Conservation (phyloP, 2,329 filamentous ascomycete species). For the Salinomyces thailandicus region DNA sequence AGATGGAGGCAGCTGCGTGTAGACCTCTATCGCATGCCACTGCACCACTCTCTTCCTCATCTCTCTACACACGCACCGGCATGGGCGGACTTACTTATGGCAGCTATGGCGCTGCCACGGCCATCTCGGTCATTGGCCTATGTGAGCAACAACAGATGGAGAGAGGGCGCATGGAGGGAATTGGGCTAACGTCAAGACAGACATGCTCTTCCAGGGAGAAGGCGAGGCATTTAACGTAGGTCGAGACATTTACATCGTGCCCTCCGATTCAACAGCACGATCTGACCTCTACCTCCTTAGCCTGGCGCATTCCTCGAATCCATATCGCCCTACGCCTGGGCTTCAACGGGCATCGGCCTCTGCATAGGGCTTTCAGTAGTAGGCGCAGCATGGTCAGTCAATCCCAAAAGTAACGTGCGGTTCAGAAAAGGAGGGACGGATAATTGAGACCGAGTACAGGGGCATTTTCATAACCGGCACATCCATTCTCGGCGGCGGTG, state of each 20-base stretch:
- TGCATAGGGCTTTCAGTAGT: slow-evolving; percentile 96
- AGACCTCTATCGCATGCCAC: too few relatives aligned
- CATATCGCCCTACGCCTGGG: slow-evolving; percentile 91
- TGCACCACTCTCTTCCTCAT: too few relatives aligned
- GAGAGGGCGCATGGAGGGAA: slow-evolving; percentile 1
- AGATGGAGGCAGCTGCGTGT: too few relatives aligned
- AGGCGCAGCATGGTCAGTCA: slow-evolving; percentile 77
- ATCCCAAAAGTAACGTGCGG: background rate
- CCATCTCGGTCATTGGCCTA: slow-evolving; percentile 28
- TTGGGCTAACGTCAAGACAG: slow-evolving; percentile 43
- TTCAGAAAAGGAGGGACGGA: background rate
- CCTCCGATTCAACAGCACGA: background rate
- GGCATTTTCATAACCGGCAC: slow-evolving; percentile 98
- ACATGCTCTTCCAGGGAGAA: slow-evolving; percentile 96
- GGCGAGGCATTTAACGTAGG: slow-evolving; percentile 91
- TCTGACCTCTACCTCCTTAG: slow-evolving; percentile 33
- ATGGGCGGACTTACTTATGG: slow-evolving; percentile 28
- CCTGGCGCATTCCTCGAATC: slow-evolving; percentile 89
- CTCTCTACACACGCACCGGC: too few relatives aligned
- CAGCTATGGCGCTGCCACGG: slow-evolving; percentile 25
- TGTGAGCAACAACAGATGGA: slow-evolving; percentile 19
- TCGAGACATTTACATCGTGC: background rate
- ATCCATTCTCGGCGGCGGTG: slow-evolving; percentile 92
- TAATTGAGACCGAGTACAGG: slow-evolving; percentile 34
- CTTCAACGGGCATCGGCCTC: slow-evolving; percentile 75